These are phyloP conservation scores for Clonostachys rosea DNA, from an alignment of 2,329 filamentous ascomycete species.

Conservation along the genomic window DNA sequence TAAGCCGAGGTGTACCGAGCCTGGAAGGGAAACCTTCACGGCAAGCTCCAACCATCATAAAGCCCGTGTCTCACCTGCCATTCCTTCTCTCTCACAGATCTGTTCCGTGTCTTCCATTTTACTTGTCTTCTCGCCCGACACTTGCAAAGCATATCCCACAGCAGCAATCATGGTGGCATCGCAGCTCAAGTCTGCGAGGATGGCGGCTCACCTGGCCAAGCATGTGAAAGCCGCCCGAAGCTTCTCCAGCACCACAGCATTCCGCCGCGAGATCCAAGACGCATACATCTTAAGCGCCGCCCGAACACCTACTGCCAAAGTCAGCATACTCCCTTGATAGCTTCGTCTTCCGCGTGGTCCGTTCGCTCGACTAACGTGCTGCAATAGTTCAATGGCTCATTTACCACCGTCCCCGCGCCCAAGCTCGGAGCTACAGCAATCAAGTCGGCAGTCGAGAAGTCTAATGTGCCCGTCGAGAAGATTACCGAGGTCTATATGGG, in stretches of 20 bases:
- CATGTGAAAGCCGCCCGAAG: constrained; percentile 34
- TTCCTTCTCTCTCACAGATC: constrained; percentile 1
- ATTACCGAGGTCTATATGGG: constrained; percentile 97
- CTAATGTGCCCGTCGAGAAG: constrained; percentile 72
- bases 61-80: not conserved
- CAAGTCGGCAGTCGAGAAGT: constrained; percentile 84
- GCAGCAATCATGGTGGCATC: constrained; percentile 18
- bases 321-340: constrained; percentile 23
- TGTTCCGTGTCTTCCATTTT: not conserved
- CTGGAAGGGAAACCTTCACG: not conserved
- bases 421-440: constrained; percentile 87
- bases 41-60: not conserved
- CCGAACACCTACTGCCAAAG: constrained; percentile 86
- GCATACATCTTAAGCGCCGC: constrained; percentile 91
- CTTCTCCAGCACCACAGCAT: constrained; percentile 39
- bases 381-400: constrained; percentile 85
- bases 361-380: not conserved
- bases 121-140: too few species aligned
- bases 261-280: constrained; percentile 70
- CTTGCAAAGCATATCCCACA: not conserved
- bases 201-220: constrained; percentile 26
- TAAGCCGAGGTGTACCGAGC: constrained; percentile 32
- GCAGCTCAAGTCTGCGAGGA: constrained; percentile 25
- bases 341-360: not conserved
- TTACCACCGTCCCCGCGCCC: constrained; percentile 78